Evolutionary conservation across 2,329 filamentous ascomycete species (phyloP).

Genomic region (Colletotrichum plurivorum): DNA sequence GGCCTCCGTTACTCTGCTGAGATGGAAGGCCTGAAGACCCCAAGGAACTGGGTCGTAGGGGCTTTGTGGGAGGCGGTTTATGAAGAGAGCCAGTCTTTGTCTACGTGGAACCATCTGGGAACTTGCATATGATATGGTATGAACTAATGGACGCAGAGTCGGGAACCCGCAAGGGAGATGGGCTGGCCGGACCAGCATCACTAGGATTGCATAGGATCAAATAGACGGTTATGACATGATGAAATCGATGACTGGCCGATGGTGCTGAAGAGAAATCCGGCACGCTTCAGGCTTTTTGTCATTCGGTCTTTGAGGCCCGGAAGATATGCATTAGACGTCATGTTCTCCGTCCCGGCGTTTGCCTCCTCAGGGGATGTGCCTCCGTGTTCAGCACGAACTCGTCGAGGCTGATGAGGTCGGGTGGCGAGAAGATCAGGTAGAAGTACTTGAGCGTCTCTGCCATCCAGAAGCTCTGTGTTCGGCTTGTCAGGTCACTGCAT

Average conservation of each 20-base stretch:
- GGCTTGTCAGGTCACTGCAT: background rate
- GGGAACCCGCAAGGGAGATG: slow-evolving; percentile 9
- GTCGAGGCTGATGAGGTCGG: slow-evolving; percentile 74
- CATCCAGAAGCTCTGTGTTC: slow-evolving; percentile 77
- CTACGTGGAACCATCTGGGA: background rate
- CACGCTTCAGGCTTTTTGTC: too few species aligned
- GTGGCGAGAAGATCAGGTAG: slow-evolving; percentile 78
- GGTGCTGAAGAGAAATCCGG: too few species aligned
- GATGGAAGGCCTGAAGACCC: slow-evolving; percentile 61
- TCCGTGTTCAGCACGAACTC: slow-evolving; percentile 75
- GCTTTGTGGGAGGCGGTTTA: background rate
- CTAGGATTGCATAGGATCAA: background rate
- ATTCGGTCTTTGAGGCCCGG: too few species aligned
- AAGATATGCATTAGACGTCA: too few species aligned
- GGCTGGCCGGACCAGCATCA: slow-evolving; percentile 22
- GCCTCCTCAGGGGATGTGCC: slow-evolving; percentile 59
- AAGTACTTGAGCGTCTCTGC: slow-evolving; percentile 84
- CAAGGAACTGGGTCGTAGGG: too few species aligned
- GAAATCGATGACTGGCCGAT: background rate
- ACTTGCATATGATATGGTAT: slow-evolving; percentile 23
- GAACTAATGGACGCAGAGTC: slow-evolving; percentile 1
- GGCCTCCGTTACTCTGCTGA: slow-evolving; percentile 78
- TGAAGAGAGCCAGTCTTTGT: background rate
- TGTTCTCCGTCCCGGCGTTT: slow-evolving; percentile 1
- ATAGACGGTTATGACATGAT: slow-evolving; percentile 22